Percentiles rank a stretch among this genome's conserved stretches.
Evolutionary conservation across 1,139 yeast species (phyloP).

Genomic region (Yamadazyma diddensiae): DNA sequence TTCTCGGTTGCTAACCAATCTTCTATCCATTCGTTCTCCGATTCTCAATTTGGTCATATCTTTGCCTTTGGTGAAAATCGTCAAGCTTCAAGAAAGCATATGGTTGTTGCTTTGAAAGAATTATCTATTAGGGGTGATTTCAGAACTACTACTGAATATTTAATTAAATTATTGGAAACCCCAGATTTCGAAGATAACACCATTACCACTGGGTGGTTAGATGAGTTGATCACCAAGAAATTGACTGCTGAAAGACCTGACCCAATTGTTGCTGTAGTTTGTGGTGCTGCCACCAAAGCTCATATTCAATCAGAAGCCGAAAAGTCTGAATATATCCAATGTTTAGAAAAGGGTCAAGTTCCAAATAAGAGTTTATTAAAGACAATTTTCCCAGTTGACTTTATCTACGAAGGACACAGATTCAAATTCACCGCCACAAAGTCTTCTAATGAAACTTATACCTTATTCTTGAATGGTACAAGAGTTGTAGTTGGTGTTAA

Average conservation of each 20-base stretch:
- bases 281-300: conserved; percentile 97
- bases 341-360: conserved; percentile 93
- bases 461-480: conserved; percentile 90
- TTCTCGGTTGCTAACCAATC: conserved; percentile 96
- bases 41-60: conserved; percentile 97
- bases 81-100: conserved; percentile 95
- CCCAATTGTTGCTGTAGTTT: conserved; percentile 80
- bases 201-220: conserved; percentile 98
- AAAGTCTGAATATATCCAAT: conserved; percentile 61
- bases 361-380: conserved; percentile 76
- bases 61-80: conserved; percentile 99
- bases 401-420: conserved; percentile 89
- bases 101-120: conserved; percentile 98
- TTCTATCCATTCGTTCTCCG: conserved; percentile 95
- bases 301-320: conserved; percentile 76
- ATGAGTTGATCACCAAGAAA: conserved; percentile 87
- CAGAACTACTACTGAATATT: conserved; percentile 94
- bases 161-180: conserved; percentile 90
- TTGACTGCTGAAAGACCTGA: conserved; percentile 98
- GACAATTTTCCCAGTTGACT: conserved; percentile 89
- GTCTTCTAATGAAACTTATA: conserved; percentile 79
- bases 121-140: conserved; percentile 96
- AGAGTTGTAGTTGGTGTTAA: conserved; percentile 85
- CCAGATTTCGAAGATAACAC: conserved; percentile 96
- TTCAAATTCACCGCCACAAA: conserved; percentile 95